phyloP scores from a whole-genome alignment of 148 eudicot species.

The Cornus controversa region DNA sequence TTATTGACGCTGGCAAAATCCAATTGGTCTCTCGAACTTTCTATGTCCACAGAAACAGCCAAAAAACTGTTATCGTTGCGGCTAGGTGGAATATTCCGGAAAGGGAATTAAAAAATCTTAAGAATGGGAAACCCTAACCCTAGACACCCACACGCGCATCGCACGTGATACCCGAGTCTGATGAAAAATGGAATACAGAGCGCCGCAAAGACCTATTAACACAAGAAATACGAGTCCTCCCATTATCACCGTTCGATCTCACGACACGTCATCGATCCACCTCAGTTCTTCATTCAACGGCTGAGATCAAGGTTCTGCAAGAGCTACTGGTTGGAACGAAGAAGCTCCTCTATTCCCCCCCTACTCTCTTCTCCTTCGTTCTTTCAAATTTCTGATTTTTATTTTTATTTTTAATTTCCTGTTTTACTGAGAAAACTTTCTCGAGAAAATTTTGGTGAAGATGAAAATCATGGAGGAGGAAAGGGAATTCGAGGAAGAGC shows the following conservation, averaged over 20 bases:
- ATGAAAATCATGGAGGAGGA: slow-evolving; percentile 37
- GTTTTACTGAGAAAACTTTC: background rate
- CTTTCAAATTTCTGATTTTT: slow-evolving; percentile 14
- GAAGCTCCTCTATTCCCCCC: slow-evolving; percentile 24
- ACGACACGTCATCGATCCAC: slow-evolving; percentile 60
- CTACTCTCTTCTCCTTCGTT: slow-evolving; percentile 27
- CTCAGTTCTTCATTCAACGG: slow-evolving; percentile 35
- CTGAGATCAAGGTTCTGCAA: slow-evolving; percentile 32
- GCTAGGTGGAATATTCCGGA: background rate
- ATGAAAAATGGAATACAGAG: background rate
- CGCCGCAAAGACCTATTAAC: slow-evolving; percentile 31
- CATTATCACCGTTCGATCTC: slow-evolving; percentile 40
- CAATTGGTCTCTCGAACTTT: no score
- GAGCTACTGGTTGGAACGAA: slow-evolving; percentile 33
- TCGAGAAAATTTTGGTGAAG: slow-evolving; percentile 5
- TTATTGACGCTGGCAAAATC: no score
- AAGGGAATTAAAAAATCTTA: background rate
- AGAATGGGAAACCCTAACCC: slow-evolving; percentile 27
- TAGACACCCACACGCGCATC: slow-evolving; percentile 28
- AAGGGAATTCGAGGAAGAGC: slow-evolving; percentile 32
- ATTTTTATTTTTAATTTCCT: background rate
- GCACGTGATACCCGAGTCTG: slow-evolving; percentile 39
- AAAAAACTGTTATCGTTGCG: background rate
- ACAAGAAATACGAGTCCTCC: slow-evolving; percentile 15
- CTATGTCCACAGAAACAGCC: no score